Conservation (phyloP, 345 rosid genomes). For the Citrus glauca region DNA sequence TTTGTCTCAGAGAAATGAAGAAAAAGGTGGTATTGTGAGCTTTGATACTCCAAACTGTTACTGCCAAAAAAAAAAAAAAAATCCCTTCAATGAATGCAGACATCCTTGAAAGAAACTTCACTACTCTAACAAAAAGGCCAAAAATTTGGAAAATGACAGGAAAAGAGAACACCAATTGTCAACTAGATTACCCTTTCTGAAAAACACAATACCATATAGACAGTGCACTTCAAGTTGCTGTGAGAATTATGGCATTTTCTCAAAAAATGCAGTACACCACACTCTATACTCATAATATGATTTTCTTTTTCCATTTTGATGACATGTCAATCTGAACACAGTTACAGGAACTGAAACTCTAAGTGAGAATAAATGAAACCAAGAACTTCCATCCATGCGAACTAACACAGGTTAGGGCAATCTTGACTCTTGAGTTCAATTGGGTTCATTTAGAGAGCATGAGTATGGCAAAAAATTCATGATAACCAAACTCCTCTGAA, state of each 20-base stretch:
- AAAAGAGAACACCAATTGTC: not conserved
- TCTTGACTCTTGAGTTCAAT: not conserved
- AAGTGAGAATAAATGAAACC: not conserved
- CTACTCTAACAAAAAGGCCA: not conserved
- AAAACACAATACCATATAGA: not conserved
- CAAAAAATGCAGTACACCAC: not conserved
- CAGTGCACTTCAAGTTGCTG: not conserved
- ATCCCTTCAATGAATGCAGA: not conserved
- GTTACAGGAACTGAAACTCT: not conserved
- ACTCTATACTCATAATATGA: not conserved
- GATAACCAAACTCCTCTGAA: slow-evolving; percentile 4
- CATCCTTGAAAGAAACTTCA: not conserved
- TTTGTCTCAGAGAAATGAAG: not conserved
- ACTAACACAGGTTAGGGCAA: not conserved
- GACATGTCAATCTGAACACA: not conserved
- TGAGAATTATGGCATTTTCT: not conserved
- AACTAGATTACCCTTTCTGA: not conserved
- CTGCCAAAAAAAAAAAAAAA: not conserved
- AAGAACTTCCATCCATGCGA: not conserved
- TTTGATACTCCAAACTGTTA: not conserved
- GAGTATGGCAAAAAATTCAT: not conserved
- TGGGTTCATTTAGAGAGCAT: not conserved
- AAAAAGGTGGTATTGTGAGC: not conserved
- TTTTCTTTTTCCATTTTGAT: not conserved
- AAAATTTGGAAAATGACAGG: not conserved